These are phyloP conservation scores for Ochromonas danica DNA, from an alignment of 108 stramenopile genomes.

Conservation along the genomic window DNA sequence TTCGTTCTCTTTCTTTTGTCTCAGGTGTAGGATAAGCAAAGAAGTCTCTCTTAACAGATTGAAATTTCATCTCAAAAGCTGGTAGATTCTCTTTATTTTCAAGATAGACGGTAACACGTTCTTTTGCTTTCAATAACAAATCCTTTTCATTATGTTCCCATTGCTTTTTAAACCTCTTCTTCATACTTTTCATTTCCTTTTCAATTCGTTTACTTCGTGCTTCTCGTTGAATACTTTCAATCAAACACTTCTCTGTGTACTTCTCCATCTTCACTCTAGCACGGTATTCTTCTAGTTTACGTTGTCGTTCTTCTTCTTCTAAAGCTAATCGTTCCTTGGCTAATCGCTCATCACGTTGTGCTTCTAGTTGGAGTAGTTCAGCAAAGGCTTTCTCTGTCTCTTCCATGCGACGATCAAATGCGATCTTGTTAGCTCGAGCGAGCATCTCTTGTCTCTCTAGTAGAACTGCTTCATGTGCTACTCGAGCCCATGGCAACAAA, in stretches of 20 bases:
- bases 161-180: not conserved
- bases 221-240: not conserved
- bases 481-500: not conserved
- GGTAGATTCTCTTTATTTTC: not conserved
- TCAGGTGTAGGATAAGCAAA: not conserved
- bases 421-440: not conserved
- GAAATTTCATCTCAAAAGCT: not conserved
- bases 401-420: not conserved
- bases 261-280: not conserved
- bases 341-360: not conserved
- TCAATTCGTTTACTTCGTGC: not conserved
- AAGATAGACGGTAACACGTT: not conserved
- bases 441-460: not conserved
- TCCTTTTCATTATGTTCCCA: not conserved
- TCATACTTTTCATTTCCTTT: not conserved
- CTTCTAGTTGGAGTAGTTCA: not conserved
- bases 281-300: not conserved
- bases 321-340: not conserved
- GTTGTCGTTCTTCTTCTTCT: not conserved
- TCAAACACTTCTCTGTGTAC: not conserved
- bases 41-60: constrained; percentile 20
- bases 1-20: not conserved
- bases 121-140: not conserved
- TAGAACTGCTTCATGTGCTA: not conserved
- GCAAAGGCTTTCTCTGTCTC: not conserved